These are phyloP conservation scores for Chlorella sp. DNA, from an alignment of 139 green algal species.

Conservation along the genomic window DNA sequence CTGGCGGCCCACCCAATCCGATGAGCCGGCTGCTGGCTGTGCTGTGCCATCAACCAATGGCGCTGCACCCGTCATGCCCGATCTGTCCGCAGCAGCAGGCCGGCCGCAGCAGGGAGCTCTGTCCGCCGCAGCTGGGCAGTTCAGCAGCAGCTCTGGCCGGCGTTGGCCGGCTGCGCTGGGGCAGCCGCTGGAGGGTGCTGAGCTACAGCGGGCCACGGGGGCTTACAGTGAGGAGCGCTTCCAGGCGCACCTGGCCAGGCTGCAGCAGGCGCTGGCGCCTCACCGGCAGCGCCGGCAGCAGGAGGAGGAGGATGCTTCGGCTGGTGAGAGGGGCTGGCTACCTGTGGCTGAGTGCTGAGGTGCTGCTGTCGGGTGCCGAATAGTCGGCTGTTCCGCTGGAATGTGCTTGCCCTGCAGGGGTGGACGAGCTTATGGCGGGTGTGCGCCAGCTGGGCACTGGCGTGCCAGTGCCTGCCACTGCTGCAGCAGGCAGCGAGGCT, in stretches of 20 bases:
- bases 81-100: not conserved
- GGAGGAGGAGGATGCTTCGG: not conserved
- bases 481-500: not conserved
- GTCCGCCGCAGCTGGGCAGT: not conserved
- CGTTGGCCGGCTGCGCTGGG: not conserved
- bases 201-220: not conserved
- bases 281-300: not conserved
- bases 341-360: too few species aligned
- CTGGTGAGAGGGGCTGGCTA: not conserved
- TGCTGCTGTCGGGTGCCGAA: not conserved
- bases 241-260: not conserved
- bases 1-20: not conserved
- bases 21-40: too few species aligned
- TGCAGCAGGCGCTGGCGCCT: not conserved
- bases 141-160: not conserved
- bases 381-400: too few species aligned
- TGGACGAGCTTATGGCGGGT: not conserved
- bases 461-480: not conserved
- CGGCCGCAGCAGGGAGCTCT: not conserved
- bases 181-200: not conserved
- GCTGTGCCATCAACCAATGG: not conserved
- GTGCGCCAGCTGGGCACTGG: not conserved
- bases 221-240: constrained; percentile 26
- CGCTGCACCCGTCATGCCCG: not conserved
- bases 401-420: not conserved